Conservation (phyloP, 352 stramenopile species). For the Discostella stelligera region DNA sequence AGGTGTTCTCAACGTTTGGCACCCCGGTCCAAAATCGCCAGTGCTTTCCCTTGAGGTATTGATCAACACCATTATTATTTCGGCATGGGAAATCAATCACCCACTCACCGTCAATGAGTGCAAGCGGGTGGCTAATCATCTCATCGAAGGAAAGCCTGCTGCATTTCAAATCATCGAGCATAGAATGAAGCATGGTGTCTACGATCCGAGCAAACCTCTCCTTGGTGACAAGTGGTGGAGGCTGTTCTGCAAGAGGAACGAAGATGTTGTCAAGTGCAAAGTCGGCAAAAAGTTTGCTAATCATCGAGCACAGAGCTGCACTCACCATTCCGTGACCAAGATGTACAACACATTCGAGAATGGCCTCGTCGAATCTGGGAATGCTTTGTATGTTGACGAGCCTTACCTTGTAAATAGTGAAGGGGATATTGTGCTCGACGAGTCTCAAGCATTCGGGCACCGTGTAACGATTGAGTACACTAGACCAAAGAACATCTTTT, state of each 20-base stretch:
- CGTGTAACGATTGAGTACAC: conserved; percentile 1
- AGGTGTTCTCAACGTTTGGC: background rate
- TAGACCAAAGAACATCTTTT: background rate
- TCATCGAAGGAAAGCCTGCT: background rate
- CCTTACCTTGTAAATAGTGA: background rate
- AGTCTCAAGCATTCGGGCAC: conserved; percentile 4
- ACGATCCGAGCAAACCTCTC: background rate
- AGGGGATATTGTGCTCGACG: conserved; percentile 1
- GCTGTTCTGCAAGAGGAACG: background rate
- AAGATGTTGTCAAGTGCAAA: background rate
- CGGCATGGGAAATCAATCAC: background rate
- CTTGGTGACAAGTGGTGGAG: conserved; percentile 6
- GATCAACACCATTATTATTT: background rate
- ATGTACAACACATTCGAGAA: conserved; percentile 23
- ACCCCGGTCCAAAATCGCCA: background rate
- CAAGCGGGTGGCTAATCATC: background rate
- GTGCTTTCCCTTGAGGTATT: background rate
- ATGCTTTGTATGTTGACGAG: background rate
- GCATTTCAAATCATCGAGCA: background rate
- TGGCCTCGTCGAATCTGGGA: conserved; percentile 11
- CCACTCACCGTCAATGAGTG: background rate
- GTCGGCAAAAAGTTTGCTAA: conserved; percentile 2
- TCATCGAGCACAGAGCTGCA: conserved; percentile 1
- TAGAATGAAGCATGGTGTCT: conserved; percentile 1
- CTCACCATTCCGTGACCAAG: background rate